These are phyloP conservation scores for Globisporangium apiculatum DNA, from an alignment of 352 stramenopile genomes.

Conservation along the genomic window DNA sequence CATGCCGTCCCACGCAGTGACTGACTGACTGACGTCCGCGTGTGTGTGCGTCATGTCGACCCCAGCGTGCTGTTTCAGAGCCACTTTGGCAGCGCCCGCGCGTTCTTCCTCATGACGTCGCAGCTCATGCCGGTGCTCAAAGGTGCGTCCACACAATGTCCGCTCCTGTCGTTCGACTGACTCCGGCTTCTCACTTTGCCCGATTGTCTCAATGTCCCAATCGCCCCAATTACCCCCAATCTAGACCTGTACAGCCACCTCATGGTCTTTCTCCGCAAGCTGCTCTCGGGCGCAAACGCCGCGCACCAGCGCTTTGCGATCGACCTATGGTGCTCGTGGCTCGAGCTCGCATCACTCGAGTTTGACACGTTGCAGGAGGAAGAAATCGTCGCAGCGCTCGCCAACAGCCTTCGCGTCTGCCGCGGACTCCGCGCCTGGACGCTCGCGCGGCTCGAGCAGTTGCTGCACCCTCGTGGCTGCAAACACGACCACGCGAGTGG, in stretches of 20 bases:
- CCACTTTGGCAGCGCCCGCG: conserved; percentile 26
- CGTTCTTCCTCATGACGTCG: conserved; percentile 42
- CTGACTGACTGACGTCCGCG: not conserved
- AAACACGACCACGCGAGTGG: not conserved
- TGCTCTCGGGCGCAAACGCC: conserved; percentile 42
- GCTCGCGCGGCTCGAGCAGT: conserved; percentile 33
- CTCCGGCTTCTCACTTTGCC: not conserved
- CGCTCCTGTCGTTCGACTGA: not conserved
- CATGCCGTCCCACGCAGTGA: not conserved
- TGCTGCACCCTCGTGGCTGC: conserved; percentile 16
- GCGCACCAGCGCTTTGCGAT: conserved; percentile 52
- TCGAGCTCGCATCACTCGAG: conserved; percentile 27
- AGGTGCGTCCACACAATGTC: conserved; percentile 15
- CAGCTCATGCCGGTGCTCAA: conserved; percentile 32
- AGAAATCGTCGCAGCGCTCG: conserved; percentile 46
- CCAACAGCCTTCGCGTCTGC: conserved; percentile 37
- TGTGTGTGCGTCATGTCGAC: no score
- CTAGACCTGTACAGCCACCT: conserved; percentile 72
- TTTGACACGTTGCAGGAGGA: conserved; percentile 63
- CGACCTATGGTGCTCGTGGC: conserved; percentile 63
- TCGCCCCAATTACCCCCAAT: no score
- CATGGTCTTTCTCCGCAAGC: conserved; percentile 80
- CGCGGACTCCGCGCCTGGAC: conserved; percentile 29
- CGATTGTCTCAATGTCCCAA: not conserved
- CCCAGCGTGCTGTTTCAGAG: conserved; percentile 40